Percentiles rank a stretch among this genome's conserved stretches.
Evolutionary conservation across 768 basidiomycete genomes (phyloP).

Genomic region (Lentinula sp.): DNA sequence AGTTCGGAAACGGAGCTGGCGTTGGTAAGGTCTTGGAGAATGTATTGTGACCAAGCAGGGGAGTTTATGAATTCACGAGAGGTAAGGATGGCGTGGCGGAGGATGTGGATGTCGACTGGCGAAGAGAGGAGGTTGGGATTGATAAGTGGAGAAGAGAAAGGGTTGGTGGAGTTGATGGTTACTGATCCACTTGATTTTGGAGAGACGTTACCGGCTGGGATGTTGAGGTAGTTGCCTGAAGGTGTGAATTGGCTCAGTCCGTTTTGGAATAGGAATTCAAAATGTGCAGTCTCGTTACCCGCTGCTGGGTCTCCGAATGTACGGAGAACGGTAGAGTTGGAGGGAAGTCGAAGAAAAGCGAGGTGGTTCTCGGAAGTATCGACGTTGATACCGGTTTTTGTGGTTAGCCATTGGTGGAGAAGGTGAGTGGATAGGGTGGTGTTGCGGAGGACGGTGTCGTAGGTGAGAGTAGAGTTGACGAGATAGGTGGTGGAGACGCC

Average conservation of each 20-base stretch:
- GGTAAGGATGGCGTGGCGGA: slow-evolving; percentile 15
- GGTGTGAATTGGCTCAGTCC: neutral
- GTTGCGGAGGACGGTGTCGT: slow-evolving; percentile 18
- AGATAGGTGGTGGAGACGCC: slow-evolving; percentile 17
- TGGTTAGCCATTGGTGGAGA: slow-evolving; percentile 21
- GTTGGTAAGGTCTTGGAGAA: slow-evolving; percentile 11
- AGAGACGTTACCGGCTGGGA: slow-evolving; percentile 11
- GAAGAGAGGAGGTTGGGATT: slow-evolving; percentile 33
- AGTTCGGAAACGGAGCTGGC: slow-evolving; percentile 23
- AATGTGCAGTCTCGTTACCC: slow-evolving; percentile 26
- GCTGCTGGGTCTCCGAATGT: slow-evolving; percentile 22
- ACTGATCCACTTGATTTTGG: slow-evolving; percentile 21
- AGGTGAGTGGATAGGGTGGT: slow-evolving; percentile 15
- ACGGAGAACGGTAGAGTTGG: slow-evolving; percentile 15
- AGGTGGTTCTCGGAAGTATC: slow-evolving; percentile 15
- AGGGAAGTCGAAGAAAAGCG: slow-evolving; percentile 20
- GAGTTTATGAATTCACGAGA: slow-evolving; percentile 14
- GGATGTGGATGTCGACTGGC: slow-evolving; percentile 15
- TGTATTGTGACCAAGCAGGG: slow-evolving; percentile 11
- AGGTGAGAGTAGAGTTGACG: slow-evolving; percentile 21
- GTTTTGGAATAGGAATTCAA: slow-evolving; percentile 23
- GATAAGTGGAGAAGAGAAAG: slow-evolving; percentile 36
- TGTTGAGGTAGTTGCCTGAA: neutral
- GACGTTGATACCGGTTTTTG: slow-evolving; percentile 21
- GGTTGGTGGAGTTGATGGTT: slow-evolving; percentile 29